A percentile compares a stretch with the other conserved stretches of the same genome.
phyloP scores from a whole-genome alignment of 352 stramenopile genomes.

The Phytophthora citricola region DNA sequence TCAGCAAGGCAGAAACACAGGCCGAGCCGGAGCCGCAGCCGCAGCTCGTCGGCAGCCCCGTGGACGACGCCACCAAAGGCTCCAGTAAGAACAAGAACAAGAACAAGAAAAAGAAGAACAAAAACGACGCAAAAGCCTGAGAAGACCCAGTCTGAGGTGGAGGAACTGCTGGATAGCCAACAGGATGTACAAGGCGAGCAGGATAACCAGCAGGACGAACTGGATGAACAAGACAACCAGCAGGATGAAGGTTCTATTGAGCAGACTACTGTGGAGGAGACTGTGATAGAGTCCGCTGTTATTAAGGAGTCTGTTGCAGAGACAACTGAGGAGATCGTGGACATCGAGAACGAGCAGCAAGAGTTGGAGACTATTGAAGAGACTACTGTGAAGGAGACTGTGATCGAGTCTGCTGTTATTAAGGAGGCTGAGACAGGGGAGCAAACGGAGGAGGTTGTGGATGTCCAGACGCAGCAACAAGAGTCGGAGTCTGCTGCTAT shows the following conservation, averaged over 20 bases:
- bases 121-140: conserved; percentile 38
- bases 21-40: conserved; percentile 32
- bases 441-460: background rate
- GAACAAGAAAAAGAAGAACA: conserved; percentile 50
- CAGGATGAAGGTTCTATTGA: conserved; percentile 8
- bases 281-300: background rate
- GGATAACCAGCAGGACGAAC: conserved; percentile 15
- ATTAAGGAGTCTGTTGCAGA: background rate
- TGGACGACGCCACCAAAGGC: conserved; percentile 10
- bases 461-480: conserved; percentile 2
- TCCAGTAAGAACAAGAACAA: conserved; percentile 37
- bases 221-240: conserved; percentile 15
- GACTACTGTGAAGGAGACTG: background rate
- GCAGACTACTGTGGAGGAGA: background rate
- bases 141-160: conserved; percentile 23
- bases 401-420: background rate
- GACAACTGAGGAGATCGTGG: background rate
- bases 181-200: conserved; percentile 13
- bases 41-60: conserved; percentile 2
- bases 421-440: background rate
- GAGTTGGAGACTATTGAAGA: background rate
- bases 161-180: conserved; percentile 9
- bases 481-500: background rate
- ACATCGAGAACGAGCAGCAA: background rate
- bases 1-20: conserved; percentile 14